Conservation (phyloP, 768 basidiomycete genomes). For the Tylopilus cervinicoccineus region DNA sequence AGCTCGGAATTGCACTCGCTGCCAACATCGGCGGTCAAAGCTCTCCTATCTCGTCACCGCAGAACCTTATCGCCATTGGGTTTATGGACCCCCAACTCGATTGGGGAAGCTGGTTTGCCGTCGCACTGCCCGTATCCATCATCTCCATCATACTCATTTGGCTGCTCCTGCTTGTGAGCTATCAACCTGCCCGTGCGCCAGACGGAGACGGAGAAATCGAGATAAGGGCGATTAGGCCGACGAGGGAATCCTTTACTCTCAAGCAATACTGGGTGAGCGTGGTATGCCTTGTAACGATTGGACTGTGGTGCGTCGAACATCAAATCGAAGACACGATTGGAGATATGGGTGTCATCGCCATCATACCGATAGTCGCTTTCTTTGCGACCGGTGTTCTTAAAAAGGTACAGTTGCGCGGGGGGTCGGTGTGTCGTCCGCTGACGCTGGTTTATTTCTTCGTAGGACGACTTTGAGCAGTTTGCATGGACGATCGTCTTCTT, state of each 20-base stretch:
- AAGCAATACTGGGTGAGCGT: slow-evolving; percentile 90
- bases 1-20: slow-evolving; percentile 97
- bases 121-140: slow-evolving; percentile 86
- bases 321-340: slow-evolving; percentile 72
- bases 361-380: slow-evolving; percentile 89
- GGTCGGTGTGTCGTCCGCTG: not conserved
- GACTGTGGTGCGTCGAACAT: slow-evolving; percentile 86
- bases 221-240: slow-evolving; percentile 81
- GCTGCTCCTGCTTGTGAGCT: slow-evolving; percentile 80
- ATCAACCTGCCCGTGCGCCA: slow-evolving; percentile 67
- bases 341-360: slow-evolving; percentile 97
- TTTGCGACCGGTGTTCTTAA: slow-evolving; percentile 91
- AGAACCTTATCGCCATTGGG: slow-evolving; percentile 91
- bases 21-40: slow-evolving; percentile 98
- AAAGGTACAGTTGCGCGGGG: slow-evolving; percentile 54
- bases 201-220: slow-evolving; percentile 75
- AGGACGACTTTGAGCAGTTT: slow-evolving; percentile 96
- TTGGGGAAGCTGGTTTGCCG: slow-evolving; percentile 93
- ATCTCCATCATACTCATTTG: slow-evolving; percentile 89
- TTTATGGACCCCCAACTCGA: slow-evolving; percentile 81
- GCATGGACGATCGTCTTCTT: slow-evolving; percentile 94
- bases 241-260: slow-evolving; percentile 71
- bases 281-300: slow-evolving; percentile 82
- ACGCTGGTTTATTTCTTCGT: slow-evolving; percentile 1
- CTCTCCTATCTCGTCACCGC: slow-evolving; percentile 96